Conservation (phyloP, 495 filamentous ascomycete species). For the Trichoderma parareesei region DNA sequence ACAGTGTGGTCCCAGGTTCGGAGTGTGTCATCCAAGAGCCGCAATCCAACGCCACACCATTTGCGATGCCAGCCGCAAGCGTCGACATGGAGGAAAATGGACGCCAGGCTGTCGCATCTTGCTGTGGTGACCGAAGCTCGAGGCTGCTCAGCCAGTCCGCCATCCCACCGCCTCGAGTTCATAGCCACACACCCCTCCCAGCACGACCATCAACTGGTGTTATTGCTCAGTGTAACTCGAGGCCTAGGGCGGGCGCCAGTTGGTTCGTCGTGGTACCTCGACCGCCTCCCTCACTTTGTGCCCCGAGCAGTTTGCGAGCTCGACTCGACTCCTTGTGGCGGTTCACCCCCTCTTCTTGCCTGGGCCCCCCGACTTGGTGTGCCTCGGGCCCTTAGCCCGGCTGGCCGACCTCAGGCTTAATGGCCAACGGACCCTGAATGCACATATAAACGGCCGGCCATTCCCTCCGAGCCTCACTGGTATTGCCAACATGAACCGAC, state of each 20-base stretch:
- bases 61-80: neutral
- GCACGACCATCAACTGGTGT: neutral
- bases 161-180: neutral
- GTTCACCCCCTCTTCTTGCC: neutral
- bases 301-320: neutral
- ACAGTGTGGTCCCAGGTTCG: too few relatives aligned
- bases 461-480: constrained; percentile 8
- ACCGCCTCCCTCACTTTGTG: neutral
- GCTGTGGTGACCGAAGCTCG: neutral
- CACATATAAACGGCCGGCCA: constrained; percentile 14
- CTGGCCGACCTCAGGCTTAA: neutral
- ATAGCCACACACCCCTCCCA: constrained; percentile 3
- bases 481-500: neutral
- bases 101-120: neutral
- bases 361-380: neutral
- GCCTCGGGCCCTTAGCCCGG: constrained; percentile 4
- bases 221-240: neutral
- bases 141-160: neutral
- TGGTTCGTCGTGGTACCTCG: neutral
- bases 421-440: neutral
- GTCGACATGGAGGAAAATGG: too few relatives aligned
- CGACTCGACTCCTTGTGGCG: neutral
- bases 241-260: constrained; percentile 4
- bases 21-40: neutral
- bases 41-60: neutral